Percentiles rank a stretch among this genome's conserved stretches.
Evolutionary conservation across 352 stramenopile genomes (phyloP).

Genomic region (Phytopythium mirpurense): DNA sequence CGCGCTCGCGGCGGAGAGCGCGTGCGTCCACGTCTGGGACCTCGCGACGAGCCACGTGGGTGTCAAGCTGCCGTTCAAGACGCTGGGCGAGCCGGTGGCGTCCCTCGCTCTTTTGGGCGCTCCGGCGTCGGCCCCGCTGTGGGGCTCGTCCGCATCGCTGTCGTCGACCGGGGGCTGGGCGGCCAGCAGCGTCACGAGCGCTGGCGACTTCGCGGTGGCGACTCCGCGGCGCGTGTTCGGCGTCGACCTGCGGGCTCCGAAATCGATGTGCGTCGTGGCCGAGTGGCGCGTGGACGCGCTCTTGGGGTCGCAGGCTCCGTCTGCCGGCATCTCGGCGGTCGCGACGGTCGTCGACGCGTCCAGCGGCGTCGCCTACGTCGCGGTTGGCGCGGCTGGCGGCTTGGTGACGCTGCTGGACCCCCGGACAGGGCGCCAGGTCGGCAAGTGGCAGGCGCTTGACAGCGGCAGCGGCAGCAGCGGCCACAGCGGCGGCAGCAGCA

Average conservation of each 20-base stretch:
- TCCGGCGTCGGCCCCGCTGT: constrained; percentile 7
- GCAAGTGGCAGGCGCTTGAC: constrained; percentile 56
- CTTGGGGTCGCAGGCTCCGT: constrained; percentile 13
- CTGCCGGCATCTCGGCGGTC: constrained; percentile 22
- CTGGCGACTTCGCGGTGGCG: constrained; percentile 47
- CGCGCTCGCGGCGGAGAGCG: constrained; percentile 35
- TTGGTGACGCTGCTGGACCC: constrained; percentile 46
- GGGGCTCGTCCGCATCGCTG: neutral
- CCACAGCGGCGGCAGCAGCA: neutral
- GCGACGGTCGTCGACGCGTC: constrained; percentile 25
- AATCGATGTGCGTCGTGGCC: constrained; percentile 35
- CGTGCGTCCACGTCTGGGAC: constrained; percentile 62
- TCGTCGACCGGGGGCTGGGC: constrained; percentile 1
- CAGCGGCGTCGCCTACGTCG: constrained; percentile 24
- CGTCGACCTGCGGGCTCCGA: constrained; percentile 31
- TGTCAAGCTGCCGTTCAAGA: constrained; percentile 48
- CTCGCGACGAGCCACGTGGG: constrained; percentile 54
- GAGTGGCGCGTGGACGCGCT: constrained; percentile 58
- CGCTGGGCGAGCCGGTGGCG: constrained; percentile 31
- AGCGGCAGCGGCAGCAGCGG: constrained; percentile 3
- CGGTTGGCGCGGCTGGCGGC: constrained; percentile 33
- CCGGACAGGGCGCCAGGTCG: constrained; percentile 39
- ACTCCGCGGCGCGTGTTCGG: constrained; percentile 39
- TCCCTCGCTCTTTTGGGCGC: constrained; percentile 25
- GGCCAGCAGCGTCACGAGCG: neutral